A percentile compares a stretch with the other conserved stretches of the same genome.
Conservation (phyloP, 768 basidiomycete genomes). For the Mrakia frigida region DNA sequence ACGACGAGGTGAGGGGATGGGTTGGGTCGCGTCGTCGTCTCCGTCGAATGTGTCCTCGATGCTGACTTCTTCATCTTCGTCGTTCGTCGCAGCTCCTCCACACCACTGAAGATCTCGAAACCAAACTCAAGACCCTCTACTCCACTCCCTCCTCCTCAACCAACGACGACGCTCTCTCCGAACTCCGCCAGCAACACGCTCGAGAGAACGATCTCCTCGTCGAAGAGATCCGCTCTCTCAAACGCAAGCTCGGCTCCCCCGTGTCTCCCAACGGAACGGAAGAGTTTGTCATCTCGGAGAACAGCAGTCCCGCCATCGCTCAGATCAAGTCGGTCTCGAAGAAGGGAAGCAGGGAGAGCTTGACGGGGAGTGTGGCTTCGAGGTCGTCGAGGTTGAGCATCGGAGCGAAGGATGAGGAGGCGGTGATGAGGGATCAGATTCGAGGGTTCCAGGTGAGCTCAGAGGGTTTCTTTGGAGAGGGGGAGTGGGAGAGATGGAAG, state of each 20-base stretch:
- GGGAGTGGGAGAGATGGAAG: not conserved
- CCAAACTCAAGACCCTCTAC: not conserved
- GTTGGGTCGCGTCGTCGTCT: not conserved
- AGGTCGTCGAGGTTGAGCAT: slow-evolving; percentile 3
- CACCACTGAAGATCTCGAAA: slow-evolving; percentile 15
- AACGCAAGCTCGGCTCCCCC: not conserved
- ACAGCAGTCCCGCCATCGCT: not conserved
- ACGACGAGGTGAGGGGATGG: slow-evolving; percentile 27
- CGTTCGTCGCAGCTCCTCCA: not conserved
- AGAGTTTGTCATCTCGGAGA: not conserved
- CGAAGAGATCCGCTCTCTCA: slow-evolving; percentile 14
- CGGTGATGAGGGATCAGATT: slow-evolving; percentile 56
- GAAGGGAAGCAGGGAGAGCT: not conserved
- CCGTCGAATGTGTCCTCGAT: not conserved
- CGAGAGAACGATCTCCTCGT: not conserved
- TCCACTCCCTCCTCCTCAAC: not conserved
- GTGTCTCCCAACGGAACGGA: slow-evolving; percentile 1
- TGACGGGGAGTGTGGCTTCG: not conserved
- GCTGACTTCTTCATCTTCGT: not conserved
- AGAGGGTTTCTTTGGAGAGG: not conserved
- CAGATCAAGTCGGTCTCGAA: not conserved
- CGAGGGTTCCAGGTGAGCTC: slow-evolving; percentile 61
- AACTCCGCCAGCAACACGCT: not conserved
- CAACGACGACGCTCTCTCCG: not conserved
- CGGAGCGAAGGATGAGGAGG: slow-evolving; percentile 35